phyloP scores from a whole-genome alignment of 2,329 filamentous ascomycete species.

The Trichophyton verrucosum region DNA sequence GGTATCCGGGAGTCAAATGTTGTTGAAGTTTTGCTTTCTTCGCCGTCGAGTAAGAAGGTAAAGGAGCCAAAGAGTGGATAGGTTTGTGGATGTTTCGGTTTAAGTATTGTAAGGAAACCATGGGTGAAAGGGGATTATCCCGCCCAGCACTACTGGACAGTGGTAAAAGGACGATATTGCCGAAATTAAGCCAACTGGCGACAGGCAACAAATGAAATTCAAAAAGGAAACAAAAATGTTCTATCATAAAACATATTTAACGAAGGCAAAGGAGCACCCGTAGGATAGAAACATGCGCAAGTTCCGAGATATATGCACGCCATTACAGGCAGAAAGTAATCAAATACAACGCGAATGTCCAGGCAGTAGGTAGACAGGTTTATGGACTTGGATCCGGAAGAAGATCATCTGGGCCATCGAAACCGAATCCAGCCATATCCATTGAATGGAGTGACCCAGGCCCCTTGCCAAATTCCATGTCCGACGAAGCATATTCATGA shows the following conservation, averaged over 20 bases:
- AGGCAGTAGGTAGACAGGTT: background rate
- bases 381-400: constrained; percentile 28
- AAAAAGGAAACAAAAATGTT: background rate
- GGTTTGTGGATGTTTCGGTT: background rate
- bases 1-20: background rate
- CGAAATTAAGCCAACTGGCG: constrained; percentile 1
- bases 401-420: constrained; percentile 31
- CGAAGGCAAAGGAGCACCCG: background rate
- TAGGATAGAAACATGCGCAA: background rate
- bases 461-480: constrained; percentile 32
- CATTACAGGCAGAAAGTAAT: background rate
- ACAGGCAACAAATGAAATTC: background rate
- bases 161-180: background rate
- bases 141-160: background rate
- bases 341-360: background rate
- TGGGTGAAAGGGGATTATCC: background rate
- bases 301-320: background rate
- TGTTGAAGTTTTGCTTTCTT: background rate
- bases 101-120: background rate
- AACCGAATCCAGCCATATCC: constrained; percentile 34
- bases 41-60: background rate
- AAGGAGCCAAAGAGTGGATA: background rate
- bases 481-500: constrained; percentile 34
- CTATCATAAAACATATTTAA: constrained; percentile 4
- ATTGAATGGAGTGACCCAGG: constrained; percentile 34